A percentile compares a stretch with the other conserved stretches of the same genome.
These are phyloP conservation scores for Talaromyces borbonicus DNA, from an alignment of 495 filamentous ascomycete genomes.

Conservation along the genomic window DNA sequence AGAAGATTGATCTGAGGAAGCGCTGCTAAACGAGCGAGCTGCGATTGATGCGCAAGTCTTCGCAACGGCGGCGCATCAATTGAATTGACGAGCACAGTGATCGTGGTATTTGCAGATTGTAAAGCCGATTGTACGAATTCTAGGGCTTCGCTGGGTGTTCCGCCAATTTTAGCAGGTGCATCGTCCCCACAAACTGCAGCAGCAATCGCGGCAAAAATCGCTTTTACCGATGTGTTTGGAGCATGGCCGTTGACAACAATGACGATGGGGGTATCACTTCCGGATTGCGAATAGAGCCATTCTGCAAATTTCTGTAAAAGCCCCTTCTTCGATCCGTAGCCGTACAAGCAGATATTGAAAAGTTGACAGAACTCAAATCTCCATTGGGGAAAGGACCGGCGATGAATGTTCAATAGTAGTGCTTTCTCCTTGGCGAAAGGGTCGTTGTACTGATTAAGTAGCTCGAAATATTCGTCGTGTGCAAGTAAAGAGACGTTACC, in stretches of 20 bases:
- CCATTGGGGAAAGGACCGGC: conserved; percentile 83
- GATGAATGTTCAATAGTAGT: conserved; percentile 65
- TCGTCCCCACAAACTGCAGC: conserved; percentile 51
- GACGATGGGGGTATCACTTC: conserved; percentile 41
- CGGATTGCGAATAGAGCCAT: conserved; percentile 46
- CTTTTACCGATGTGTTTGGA: conserved; percentile 61
- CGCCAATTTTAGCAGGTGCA: conserved; percentile 44
- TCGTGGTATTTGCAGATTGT: conserved; percentile 26
- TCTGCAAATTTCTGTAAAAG: conserved; percentile 71
- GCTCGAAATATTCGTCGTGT: conserved; percentile 82
- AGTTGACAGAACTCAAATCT: conserved; percentile 78
- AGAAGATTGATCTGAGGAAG: conserved; percentile 66
- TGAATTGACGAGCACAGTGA: conserved; percentile 75
- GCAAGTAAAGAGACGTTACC: conserved; percentile 65
- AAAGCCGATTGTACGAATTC: conserved; percentile 53
- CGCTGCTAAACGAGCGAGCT: conserved; percentile 66
- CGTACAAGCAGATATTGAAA: conserved; percentile 87
- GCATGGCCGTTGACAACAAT: conserved; percentile 86
- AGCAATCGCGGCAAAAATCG: conserved; percentile 66
- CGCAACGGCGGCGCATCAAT: conserved; percentile 74
- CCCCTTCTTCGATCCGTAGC: conserved; percentile 77
- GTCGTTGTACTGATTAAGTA: conserved; percentile 56
- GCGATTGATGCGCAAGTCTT: conserved; percentile 53
- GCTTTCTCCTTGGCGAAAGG: conserved; percentile 61
- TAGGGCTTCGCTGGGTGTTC: conserved; percentile 56